Base-by-base conservation (phyloP, 768 basidiomycete species). In the Tricholomella constricta region DNA sequence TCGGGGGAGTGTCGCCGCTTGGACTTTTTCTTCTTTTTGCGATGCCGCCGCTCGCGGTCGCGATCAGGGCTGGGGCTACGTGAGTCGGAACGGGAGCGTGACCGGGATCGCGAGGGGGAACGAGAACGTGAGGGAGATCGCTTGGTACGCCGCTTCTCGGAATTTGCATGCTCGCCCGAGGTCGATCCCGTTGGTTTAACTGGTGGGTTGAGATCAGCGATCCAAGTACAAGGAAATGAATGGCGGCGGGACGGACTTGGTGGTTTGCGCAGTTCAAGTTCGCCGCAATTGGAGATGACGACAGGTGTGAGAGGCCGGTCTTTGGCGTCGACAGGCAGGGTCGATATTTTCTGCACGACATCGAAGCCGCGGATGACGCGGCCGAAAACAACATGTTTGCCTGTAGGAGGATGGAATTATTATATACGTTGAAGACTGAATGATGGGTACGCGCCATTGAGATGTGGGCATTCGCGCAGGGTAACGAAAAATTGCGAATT, bases 401-500 rank as follows among this genome's bases (percentile, higher is more conserved):
- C 83, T 85, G 55, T 1, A 37, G 15, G 15, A 27, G 14, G 34
- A 11, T 57, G 14, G 38, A 37, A 34, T 25, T 43, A 27, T 7
- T 35, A 41, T 42, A 15, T 38, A 40, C 14, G 23, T 32, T 70
- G 51, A 56, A 67, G 64, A n/a, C 27, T 15, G 15, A 20, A 41
- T 8, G 7, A 57, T n/a, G 66, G 60, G 5, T 26, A 42, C 71
- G 70, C 70, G 75, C 91, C 91, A 63, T 88, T 79, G 40, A 92
- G 68, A 65, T 92, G 89, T 3, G 85, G 82, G 55, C 88, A 84
- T 14, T 81, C 78, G n/a, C 80, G 77, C 10, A 95, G 77, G 19
- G 93, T 92, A 56, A 94, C 76, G 65, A 95, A 94, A 65, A 88
- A 95, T 58, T 95, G 93, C 1, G 87, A 89, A 32, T 86, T 85